Evolutionary conservation across 768 basidiomycete genomes (phyloP), one percentile per base, ranked within the genome.

Genomic region (Leccinum truebloodii): DNA sequence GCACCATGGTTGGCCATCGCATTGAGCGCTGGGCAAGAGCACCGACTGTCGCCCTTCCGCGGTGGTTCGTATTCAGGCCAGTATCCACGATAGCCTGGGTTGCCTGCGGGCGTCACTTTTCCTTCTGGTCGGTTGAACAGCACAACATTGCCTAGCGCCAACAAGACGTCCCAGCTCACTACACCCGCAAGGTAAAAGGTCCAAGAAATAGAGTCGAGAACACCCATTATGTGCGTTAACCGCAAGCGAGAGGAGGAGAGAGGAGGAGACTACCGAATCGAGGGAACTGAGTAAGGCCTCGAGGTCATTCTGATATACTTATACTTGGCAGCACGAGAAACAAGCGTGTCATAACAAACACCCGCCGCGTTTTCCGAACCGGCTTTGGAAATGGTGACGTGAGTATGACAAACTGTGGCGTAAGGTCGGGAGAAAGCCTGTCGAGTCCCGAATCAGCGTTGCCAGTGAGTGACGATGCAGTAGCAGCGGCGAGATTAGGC

Each of bases 1-100:
- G n/a, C 44, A 91, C 91, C 92, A 61, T 93, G 91, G 69, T 93
- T 93, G 7, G 91, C 89, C 83, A 94, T 78, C 0, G 89, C 87
- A 64, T 94, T 93, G 60, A 93, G 70, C 13, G 83, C 89, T 1
- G 90, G 90, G 63, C 90, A 92, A 1, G 86, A 83, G 62, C 83
- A 83, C 3, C 91, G 78, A 66, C 89, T 90, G 64, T 92, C 90
- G 1, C 82, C 83, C 9, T 84, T 79, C 59, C 71, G 73, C 10
- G 88, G 81, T 2, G 86, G 72, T 1, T 79, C 73, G 67, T 80
- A 91, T 66, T 86, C 83, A 0, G 90, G 89, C 90, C 90, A 92
- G 54, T 80, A 70, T 0, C 89, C 88, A n/a, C 78, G 82, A 52
- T 75, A 80, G 0, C 87, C 88, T 3, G 83, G 81, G 55, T 79